A percentile compares a stretch with the other conserved stretches of the same genome.
phyloP scores from a whole-genome alignment of 2,329 filamentous ascomycete genomes.

The Daldinia eschscholtzii region DNA sequence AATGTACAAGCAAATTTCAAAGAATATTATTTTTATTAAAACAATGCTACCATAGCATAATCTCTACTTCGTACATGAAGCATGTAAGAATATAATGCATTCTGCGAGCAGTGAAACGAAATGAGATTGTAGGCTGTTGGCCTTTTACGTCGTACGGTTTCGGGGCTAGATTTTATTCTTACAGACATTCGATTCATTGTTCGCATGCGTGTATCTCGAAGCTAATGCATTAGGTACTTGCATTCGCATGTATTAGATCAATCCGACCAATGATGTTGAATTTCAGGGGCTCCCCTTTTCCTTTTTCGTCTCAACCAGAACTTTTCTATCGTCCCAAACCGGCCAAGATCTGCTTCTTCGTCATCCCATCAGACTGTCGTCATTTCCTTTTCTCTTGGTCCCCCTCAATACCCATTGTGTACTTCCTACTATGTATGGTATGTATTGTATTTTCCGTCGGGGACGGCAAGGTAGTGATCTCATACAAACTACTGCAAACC shows the following conservation, averaged over 20 bases:
- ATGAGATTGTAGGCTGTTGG: slow-evolving; percentile 1
- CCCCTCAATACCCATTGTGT: slow-evolving; percentile 15
- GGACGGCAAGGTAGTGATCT: slow-evolving; percentile 7
- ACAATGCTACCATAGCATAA: not conserved
- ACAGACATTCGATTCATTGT: slow-evolving; percentile 26
- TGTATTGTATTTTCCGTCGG: not conserved
- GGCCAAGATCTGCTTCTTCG: slow-evolving; percentile 26
- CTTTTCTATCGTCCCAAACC: slow-evolving; percentile 13
- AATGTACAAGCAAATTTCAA: not conserved
- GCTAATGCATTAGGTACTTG: not conserved
- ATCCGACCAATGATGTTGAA: slow-evolving; percentile 30
- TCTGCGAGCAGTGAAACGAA: slow-evolving; percentile 7
- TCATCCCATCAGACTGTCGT: slow-evolving; percentile 42
- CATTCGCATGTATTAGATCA: slow-evolving; percentile 2
- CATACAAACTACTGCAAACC: slow-evolving; percentile 13
- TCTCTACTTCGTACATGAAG: not conserved
- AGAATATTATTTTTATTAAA: not conserved
- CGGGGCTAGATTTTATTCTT: slow-evolving; percentile 19
- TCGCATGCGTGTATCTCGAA: slow-evolving; percentile 26
- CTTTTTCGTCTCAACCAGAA: slow-evolving; percentile 42
- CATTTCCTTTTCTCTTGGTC: slow-evolving; percentile 31
- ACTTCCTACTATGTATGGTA: too few relatives aligned
- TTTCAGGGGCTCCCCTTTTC: slow-evolving; percentile 30
- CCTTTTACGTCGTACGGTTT: slow-evolving; percentile 35
- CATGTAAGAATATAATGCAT: not conserved